Conservation (phyloP, 1,284 basidiomycete genomes). For the Earliella scabrosa region DNA sequence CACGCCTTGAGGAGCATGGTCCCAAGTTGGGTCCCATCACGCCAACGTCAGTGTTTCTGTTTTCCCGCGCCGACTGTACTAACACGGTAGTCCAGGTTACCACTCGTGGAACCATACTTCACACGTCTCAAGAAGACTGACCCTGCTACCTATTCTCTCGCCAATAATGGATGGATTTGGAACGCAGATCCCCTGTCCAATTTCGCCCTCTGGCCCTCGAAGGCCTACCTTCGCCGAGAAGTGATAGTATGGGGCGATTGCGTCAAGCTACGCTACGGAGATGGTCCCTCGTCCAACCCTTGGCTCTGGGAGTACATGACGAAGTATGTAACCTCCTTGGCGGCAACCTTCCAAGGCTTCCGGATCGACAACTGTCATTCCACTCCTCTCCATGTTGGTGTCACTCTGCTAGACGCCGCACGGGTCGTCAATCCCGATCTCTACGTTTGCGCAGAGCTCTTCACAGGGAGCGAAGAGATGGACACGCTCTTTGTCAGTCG, state of each 20-base stretch:
- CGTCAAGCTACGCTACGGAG: constrained; percentile 95
- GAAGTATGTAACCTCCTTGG: constrained; percentile 82
- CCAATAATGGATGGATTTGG: constrained; percentile 99
- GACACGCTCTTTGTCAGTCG: constrained; percentile 90
- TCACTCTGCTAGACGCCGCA: constrained; percentile 89
- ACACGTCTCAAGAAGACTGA: constrained; percentile 78
- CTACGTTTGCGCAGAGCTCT: constrained; percentile 96
- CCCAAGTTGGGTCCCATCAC: constrained; percentile 86
- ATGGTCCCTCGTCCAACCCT: constrained; percentile 79
- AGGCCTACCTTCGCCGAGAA: constrained; percentile 93
- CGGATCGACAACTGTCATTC: constrained; percentile 99
- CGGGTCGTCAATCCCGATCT: constrained; percentile 88
- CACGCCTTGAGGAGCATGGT: constrained; percentile 80
- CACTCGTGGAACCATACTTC: constrained; percentile 89
- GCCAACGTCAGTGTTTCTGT: constrained; percentile 55
- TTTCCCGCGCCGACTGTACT: constrained; percentile 2
- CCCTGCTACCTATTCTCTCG: constrained; percentile 77
- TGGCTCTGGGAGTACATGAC: constrained; percentile 97
- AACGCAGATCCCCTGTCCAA: constrained; percentile 92
- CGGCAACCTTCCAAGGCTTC: constrained; percentile 90
- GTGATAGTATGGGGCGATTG: constrained; percentile 99
- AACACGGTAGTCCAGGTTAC: constrained; percentile 53
- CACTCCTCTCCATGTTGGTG: constrained; percentile 94
- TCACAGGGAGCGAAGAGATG: constrained; percentile 95
- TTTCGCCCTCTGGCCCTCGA: constrained; percentile 95